phyloP scores from a whole-genome alignment of 2,329 filamentous ascomycete species.

The Diaporthe helianthi region DNA sequence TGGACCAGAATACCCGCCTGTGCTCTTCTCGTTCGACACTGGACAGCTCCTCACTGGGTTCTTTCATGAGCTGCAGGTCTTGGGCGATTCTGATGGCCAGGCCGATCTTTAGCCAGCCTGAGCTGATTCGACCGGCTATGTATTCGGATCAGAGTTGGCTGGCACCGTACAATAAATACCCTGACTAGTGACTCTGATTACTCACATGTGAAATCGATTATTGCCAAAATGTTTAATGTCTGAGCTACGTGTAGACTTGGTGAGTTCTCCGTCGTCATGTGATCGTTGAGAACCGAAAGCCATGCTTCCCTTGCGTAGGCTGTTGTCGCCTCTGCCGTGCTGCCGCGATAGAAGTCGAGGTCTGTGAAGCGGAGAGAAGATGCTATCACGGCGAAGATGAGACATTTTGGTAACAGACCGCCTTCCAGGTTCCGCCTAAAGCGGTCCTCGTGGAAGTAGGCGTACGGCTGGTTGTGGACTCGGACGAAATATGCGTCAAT shows the following conservation, averaged over 20 bases:
- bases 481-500: neutral
- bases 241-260: slow-evolving; percentile 2
- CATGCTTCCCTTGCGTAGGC: slow-evolving; percentile 1
- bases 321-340: neutral
- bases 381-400: neutral
- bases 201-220: slow-evolving; percentile 4
- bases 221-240: neutral
- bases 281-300: slow-evolving; percentile 2
- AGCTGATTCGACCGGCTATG: neutral
- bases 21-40: slow-evolving; percentile 2
- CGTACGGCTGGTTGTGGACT: neutral
- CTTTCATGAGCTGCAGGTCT: neutral
- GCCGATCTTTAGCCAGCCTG: neutral
- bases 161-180: too few relatives aligned
- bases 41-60: neutral
- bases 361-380: neutral
- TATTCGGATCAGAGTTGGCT: neutral
- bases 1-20: neutral
- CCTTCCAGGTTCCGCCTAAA: neutral
- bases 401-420: neutral
- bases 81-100: slow-evolving; percentile 9
- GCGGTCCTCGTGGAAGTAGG: neutral
- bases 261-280: neutral
- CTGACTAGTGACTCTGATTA: neutral
- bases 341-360: neutral